Evolutionary conservation across 2,329 filamentous ascomycete species (phyloP).

Genomic region (Sclerotinia sclerotiorum): DNA sequence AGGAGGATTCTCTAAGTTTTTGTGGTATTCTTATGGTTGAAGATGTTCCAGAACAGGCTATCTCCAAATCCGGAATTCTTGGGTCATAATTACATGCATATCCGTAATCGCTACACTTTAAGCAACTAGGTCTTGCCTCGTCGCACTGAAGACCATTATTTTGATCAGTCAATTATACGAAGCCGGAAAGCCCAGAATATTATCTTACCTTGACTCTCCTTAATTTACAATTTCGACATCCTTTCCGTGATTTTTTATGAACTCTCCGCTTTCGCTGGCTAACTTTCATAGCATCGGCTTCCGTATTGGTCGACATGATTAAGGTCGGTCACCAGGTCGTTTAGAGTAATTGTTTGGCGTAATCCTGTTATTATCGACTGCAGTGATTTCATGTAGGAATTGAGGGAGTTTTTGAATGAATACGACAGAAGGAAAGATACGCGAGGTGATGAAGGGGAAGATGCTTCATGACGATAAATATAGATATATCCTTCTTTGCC

Average conservation of each 20-base stretch:
- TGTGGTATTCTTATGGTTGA: background rate
- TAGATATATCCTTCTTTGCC: background rate
- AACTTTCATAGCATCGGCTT: background rate
- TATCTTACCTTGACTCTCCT: constrained; percentile 52
- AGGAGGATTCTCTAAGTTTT: background rate
- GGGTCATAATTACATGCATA: constrained; percentile 50
- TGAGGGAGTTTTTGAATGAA: background rate
- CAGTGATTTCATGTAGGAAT: background rate
- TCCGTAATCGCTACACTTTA: constrained; percentile 50
- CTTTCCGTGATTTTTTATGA: constrained; percentile 55
- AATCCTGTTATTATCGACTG: background rate
- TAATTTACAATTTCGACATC: constrained; percentile 58
- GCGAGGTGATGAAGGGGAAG: constrained; percentile 8
- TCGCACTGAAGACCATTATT: constrained; percentile 49
- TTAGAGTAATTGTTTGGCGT: background rate
- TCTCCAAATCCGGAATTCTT: constrained; percentile 39
- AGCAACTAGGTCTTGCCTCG: constrained; percentile 51
- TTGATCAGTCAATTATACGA: background rate
- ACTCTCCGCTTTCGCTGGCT: constrained; percentile 29
- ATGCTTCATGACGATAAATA: background rate
- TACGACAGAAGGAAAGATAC: constrained; percentile 10
- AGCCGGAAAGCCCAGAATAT: too few species aligned
- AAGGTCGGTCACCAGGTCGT: background rate
- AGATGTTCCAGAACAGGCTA: constrained; percentile 21
- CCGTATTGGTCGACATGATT: background rate